phyloP scores from a whole-genome alignment of 202 grass and related monocot species.

The Setaria italica region DNA sequence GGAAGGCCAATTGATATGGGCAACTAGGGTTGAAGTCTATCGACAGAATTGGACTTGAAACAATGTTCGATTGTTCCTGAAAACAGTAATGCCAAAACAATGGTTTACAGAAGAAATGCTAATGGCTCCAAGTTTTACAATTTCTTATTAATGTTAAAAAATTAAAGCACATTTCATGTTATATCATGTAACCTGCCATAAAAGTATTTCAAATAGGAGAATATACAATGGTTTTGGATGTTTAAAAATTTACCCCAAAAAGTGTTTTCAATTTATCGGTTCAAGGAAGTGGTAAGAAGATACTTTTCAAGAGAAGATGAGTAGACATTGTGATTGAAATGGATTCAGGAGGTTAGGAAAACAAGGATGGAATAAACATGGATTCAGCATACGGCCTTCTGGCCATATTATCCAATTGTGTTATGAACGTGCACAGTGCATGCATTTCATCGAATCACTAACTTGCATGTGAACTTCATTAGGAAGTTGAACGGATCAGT shows the following conservation, averaged over 20 bases:
- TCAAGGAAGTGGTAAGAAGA: slow-evolving; percentile 10
- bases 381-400: too few relatives aligned
- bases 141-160: slow-evolving; percentile 1
- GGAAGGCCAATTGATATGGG: slow-evolving; percentile 87
- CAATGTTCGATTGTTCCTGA: slow-evolving; percentile 96
- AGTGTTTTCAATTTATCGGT: neutral
- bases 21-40: slow-evolving; percentile 88
- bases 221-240: slow-evolving; percentile 8
- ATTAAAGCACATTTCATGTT: neutral
- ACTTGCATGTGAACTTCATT: neutral
- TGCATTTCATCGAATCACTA: neutral
- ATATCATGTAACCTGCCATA: slow-evolving; percentile 31
- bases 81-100: slow-evolving; percentile 36
- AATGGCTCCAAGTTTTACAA: neutral
- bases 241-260: neutral
- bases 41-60: slow-evolving; percentile 72
- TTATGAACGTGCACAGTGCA: neutral
- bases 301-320: neutral
- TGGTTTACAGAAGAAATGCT: slow-evolving; percentile 13
- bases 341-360: neutral
- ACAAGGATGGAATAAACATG: neutral
- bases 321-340: neutral
- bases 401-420: neutral
- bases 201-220: slow-evolving; percentile 24
- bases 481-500: neutral